phyloP scores from a whole-genome alignment of 1,284 basidiomycete species.

The Xerocomus minutiporus region DNA sequence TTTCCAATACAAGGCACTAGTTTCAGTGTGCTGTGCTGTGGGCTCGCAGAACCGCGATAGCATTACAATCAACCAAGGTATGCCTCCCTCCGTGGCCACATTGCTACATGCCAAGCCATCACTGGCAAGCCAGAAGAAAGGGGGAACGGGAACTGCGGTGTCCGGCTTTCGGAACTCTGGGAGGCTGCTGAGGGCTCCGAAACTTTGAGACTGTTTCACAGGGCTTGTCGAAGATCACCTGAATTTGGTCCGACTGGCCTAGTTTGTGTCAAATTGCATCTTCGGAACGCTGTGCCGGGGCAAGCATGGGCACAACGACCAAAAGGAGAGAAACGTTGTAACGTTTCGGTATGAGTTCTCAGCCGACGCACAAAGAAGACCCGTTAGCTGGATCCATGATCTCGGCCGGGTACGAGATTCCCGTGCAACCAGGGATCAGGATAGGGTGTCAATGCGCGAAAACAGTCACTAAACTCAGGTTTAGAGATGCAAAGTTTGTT shows the following conservation, averaged over 20 bases:
- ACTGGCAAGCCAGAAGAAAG: background rate
- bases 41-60: background rate
- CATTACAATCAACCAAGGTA: background rate
- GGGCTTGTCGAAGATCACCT: background rate
- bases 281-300: background rate
- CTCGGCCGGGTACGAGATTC: background rate
- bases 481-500: background rate
- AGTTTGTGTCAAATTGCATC: background rate
- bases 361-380: background rate
- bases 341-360: background rate
- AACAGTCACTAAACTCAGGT: background rate
- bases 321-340: background rate
- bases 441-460: background rate
- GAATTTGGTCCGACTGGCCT: background rate
- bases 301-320: background rate
- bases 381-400: background rate
- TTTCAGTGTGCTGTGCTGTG: conserved; percentile 1
- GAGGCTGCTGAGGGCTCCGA: background rate
- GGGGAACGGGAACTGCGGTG: background rate
- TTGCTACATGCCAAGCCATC: background rate
- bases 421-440: background rate
- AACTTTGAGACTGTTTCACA: background rate
- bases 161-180: background rate
- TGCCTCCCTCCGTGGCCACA: background rate
- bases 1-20: background rate